These are phyloP conservation scores for Tephrocybe rancida DNA, from an alignment of 768 basidiomycete genomes.

Conservation along the genomic window DNA sequence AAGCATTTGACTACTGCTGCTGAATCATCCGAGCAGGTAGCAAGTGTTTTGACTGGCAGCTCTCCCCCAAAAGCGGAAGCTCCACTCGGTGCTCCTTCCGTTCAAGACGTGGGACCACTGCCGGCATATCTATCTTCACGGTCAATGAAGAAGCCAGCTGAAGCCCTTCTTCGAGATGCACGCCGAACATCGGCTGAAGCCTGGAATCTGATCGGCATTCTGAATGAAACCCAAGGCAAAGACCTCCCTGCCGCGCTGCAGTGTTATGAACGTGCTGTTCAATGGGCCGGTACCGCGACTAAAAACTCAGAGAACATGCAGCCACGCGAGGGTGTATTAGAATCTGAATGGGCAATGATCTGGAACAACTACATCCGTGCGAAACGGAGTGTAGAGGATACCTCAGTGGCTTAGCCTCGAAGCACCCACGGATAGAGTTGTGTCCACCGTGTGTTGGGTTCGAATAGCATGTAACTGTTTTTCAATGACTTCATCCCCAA, in stretches of 20 bases:
- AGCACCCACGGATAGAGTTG: too few species aligned
- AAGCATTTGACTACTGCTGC: constrained; percentile 63
- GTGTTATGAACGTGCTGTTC: constrained; percentile 71
- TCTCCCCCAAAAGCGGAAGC: constrained; percentile 29
- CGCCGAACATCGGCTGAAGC: constrained; percentile 72
- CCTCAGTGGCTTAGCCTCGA: too few species aligned
- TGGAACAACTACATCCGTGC: constrained; percentile 63
- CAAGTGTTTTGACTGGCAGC: constrained; percentile 48
- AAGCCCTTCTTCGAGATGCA: constrained; percentile 64
- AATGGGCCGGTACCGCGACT: constrained; percentile 58
- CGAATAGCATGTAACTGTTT: too few species aligned
- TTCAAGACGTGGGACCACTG: constrained; percentile 36
- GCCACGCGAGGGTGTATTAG: constrained; percentile 54
- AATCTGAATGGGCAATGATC: constrained; percentile 62
- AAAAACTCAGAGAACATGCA: constrained; percentile 35
- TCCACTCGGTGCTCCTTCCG: constrained; percentile 18
- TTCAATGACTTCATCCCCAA: too few species aligned
- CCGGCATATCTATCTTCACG: constrained; percentile 46
- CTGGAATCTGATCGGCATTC: constrained; percentile 72
- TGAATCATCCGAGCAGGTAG: constrained; percentile 68
- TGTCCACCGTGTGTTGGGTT: too few species aligned
- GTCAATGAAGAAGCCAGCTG: constrained; percentile 57
- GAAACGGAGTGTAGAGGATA: constrained; percentile 25
- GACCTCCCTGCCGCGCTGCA: constrained; percentile 46
- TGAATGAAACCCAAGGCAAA: constrained; percentile 51